Percentiles rank a stretch among this genome's conserved stretches.
Evolutionary conservation across 345 rosid genomes (phyloP).

Genomic region (Syzygium grande): DNA sequence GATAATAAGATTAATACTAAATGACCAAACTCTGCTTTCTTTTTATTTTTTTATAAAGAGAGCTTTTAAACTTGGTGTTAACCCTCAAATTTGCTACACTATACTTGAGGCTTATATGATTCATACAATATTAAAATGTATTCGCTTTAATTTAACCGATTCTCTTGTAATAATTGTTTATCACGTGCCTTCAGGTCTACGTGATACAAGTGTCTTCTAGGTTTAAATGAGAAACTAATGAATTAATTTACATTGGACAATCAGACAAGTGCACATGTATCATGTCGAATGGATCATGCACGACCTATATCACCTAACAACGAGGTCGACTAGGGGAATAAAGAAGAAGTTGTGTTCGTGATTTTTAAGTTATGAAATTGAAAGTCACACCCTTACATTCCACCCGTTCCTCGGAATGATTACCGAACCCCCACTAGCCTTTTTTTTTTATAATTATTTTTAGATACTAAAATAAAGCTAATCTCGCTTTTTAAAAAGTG

Average conservation of each 20-base stretch:
- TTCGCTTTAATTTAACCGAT: background rate
- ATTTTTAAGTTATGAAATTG: background rate
- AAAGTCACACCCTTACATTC: background rate
- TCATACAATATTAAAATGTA: background rate
- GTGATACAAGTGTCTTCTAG: background rate
- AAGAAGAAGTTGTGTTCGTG: background rate
- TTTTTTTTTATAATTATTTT: background rate
- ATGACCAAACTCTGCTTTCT: no score
- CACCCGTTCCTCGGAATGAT: background rate
- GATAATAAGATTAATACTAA: no score
- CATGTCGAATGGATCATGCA: background rate
- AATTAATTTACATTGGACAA: background rate
- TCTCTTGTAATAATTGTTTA: background rate
- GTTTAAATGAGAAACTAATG: background rate
- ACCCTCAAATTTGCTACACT: background rate
- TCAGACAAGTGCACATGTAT: background rate
- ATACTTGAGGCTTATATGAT: background rate
- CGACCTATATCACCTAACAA: background rate
- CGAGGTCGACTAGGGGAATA: background rate
- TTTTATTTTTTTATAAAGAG: background rate
- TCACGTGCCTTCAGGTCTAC: background rate
- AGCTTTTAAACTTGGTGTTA: background rate
- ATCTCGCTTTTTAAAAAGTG: background rate
- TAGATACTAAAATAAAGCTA: background rate
- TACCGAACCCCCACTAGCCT: background rate